Evolutionary conservation across 805 yeast species (phyloP).

Genomic region (Yamadazyma laniorum): DNA sequence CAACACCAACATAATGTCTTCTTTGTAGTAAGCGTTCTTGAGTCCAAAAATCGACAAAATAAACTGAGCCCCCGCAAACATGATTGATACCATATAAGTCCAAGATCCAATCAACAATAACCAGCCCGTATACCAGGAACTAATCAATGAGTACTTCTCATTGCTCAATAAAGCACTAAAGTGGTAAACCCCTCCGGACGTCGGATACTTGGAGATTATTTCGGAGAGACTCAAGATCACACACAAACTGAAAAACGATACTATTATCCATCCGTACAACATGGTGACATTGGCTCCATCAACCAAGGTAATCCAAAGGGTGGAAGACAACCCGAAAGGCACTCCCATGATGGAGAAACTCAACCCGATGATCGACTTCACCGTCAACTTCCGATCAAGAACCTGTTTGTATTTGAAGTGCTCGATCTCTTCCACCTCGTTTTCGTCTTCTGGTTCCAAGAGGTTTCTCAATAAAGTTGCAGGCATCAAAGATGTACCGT

Average conservation of each 20-base stretch:
- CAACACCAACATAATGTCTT: constrained; percentile 55
- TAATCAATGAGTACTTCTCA: constrained; percentile 51
- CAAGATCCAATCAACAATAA: constrained; percentile 69
- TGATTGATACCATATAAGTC: constrained; percentile 71
- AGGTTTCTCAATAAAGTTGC: constrained; percentile 12
- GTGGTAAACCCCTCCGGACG: constrained; percentile 74
- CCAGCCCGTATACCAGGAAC: constrained; percentile 83
- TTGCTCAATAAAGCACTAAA: constrained; percentile 70
- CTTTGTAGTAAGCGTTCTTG: constrained; percentile 55
- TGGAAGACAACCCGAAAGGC: constrained; percentile 73
- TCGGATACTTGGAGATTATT: constrained; percentile 72
- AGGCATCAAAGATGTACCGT: constrained; percentile 10
- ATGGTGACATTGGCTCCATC: constrained; percentile 80
- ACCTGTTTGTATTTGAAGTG: constrained; percentile 75
- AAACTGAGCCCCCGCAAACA: constrained; percentile 76
- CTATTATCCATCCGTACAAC: constrained; percentile 70
- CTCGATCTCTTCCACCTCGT: constrained; percentile 57
- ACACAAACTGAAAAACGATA: constrained; percentile 59
- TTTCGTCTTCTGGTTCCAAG: constrained; percentile 33
- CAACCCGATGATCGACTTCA: constrained; percentile 68
- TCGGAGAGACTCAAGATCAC: constrained; percentile 76
- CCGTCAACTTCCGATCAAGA: constrained; percentile 63
- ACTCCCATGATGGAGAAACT: constrained; percentile 84
- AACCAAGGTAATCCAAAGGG: constrained; percentile 65
- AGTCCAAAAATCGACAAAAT: constrained; percentile 66